Base-by-base conservation (phyloP, 176 grass and related monocot genomes). In the Ananas comosus region DNA sequence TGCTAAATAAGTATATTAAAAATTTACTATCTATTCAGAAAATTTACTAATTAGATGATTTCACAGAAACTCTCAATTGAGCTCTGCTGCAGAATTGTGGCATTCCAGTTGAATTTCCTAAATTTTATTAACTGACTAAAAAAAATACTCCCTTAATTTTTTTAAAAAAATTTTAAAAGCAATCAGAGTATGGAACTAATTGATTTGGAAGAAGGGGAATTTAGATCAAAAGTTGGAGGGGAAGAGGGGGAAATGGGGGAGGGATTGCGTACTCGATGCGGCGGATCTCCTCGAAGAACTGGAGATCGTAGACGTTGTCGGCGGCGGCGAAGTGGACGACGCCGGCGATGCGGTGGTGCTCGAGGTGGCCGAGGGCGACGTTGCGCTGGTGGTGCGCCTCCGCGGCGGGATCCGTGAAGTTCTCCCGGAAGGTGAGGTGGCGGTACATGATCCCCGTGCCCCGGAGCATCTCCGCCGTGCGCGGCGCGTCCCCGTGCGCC, bases 381-480 rank as follows among this genome's bases (percentile, higher is more conserved):
- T 99, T 99, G 51, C 85, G 68, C 90, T 99, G 95, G 69, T 88
- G 90, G 69, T 99, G 84, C 10, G 65, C 91, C 85, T 88, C 90
- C 7, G 74, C 81, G 13, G 9, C 76, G 19, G 91, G 52, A 28
- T 77, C 74, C 23, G 95, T 94, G 78, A 99, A 88, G 77, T 99
- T 99, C 72, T 90, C 95, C 75, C 73, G 72, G 80, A 99, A 99
- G 0, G 87, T 83, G 69, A 99, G 57, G 79, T 99, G 95, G 10
- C 95, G 64, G 80, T 99, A 99, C 95, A 99, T 84, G 57, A 99
- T 79, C 13, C 95, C 90, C 0, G 87, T 94, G 51, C 78, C 78
- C 18, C 95, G 66, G 13, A 99, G 78, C 85, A 94, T 81, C 70
- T 88, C 90, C 14, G 87, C 90, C 0, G 95, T 99, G 0, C 67